Percentiles rank a stretch among this genome's conserved stretches.
These are phyloP conservation scores for Solanum bulbocastanum DNA, from an alignment of 257 asterid species.

Conservation along the genomic window DNA sequence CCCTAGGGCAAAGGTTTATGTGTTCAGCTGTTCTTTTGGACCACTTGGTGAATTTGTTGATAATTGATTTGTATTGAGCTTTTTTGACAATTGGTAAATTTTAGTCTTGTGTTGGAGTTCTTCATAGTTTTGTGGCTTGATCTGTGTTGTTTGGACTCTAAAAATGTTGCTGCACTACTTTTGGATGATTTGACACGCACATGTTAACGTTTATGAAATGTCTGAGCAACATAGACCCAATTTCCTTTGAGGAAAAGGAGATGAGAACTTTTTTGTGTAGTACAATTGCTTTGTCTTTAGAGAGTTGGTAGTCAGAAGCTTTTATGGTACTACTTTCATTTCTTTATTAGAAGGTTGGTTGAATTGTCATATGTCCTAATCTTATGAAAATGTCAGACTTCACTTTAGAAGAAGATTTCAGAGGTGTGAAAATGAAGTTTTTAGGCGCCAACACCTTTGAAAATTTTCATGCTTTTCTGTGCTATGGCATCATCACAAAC, in stretches of 20 bases:
- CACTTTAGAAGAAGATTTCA: neutral
- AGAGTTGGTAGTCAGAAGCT: neutral
- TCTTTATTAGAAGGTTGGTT: conserved; percentile 19
- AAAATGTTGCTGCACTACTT: neutral
- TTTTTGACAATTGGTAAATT: neutral
- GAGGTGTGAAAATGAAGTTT: conserved; percentile 11
- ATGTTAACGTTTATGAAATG: neutral
- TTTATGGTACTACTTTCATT: conserved; percentile 11
- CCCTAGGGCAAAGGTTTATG: neutral
- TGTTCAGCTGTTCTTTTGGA: neutral
- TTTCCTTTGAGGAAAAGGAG: neutral
- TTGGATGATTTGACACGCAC: neutral
- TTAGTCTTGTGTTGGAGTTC: neutral
- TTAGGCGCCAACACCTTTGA: conserved; percentile 27
- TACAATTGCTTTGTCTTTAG: neutral
- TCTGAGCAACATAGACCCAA: neutral
- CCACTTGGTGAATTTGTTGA: neutral
- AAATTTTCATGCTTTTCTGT: conserved; percentile 7
- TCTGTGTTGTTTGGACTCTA: neutral
- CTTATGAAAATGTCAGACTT: conserved; percentile 25
- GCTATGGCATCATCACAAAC: neutral
- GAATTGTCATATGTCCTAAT: conserved; percentile 24
- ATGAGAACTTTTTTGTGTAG: neutral
- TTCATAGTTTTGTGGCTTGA: neutral
- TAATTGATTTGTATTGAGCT: neutral